phyloP scores from a whole-genome alignment of 2,329 filamentous ascomycete species.

The Pezicula rhizophila region DNA sequence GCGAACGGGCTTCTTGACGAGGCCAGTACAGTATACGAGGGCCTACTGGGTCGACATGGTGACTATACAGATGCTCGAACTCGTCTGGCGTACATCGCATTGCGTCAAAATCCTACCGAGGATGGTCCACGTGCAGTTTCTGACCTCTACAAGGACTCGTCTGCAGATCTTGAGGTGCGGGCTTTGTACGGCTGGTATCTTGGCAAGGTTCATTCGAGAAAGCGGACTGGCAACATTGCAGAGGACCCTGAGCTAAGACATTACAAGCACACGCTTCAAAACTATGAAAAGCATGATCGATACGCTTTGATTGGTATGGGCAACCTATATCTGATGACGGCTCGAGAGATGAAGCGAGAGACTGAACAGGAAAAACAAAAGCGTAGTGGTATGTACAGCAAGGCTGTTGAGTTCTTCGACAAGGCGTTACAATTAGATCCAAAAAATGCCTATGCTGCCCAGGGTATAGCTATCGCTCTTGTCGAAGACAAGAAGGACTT shows the following conservation, averaged over 20 bases:
- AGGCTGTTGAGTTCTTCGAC: conserved; percentile 96
- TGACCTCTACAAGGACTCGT: conserved; percentile 78
- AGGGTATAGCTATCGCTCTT: conserved; percentile 89
- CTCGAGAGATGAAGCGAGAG: conserved; percentile 89
- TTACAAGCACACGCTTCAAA: conserved; percentile 92
- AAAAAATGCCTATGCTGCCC: conserved; percentile 91
- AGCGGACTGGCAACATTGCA: conserved; percentile 69
- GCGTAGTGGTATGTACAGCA: conserved; percentile 77
- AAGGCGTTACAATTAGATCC: conserved; percentile 94
- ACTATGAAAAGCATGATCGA: conserved; percentile 95
- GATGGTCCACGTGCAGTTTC: conserved; percentile 82
- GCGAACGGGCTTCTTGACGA: conserved; percentile 73
- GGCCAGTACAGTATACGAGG: conserved; percentile 83
- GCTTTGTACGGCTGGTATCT: conserved; percentile 94
- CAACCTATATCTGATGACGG: conserved; percentile 76
- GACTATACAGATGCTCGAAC: conserved; percentile 92
- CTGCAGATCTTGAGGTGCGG: conserved; percentile 82
- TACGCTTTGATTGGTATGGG: conserved; percentile 97
- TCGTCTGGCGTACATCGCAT: conserved; percentile 81
- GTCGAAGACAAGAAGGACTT: conserved; percentile 92
- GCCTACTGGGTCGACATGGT: conserved; percentile 73
- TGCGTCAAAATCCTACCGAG: conserved; percentile 73
- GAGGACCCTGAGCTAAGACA: conserved; percentile 91
- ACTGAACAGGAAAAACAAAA: conserved; percentile 88
- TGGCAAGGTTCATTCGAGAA: conserved; percentile 73